Conservation (phyloP, 179 eudicot genomes). For the Beta macrorhiza region DNA sequence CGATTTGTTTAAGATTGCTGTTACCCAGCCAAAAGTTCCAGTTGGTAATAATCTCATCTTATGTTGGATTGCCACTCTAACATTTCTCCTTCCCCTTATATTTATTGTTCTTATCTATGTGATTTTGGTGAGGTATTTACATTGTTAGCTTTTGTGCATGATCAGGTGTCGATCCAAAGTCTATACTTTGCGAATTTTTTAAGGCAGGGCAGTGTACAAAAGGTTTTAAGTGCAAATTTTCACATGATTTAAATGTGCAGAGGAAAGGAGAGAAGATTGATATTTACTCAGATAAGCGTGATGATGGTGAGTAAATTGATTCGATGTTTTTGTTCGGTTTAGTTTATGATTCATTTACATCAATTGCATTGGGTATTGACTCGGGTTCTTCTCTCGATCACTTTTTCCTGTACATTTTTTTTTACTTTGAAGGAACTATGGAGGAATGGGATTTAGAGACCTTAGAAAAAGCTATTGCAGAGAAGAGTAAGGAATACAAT, state of each 20-base stretch:
- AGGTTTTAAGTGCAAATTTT: conserved; percentile 96
- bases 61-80: neutral
- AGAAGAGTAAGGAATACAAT: conserved; percentile 85
- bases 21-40: conserved; percentile 95
- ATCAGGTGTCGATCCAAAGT: conserved; percentile 98
- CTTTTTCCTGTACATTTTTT: neutral
- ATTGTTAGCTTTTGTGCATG: conserved; percentile 29
- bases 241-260: conserved; percentile 91
- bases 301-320: conserved; percentile 45
- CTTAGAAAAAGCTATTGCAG: conserved; percentile 80
- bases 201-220: conserved; percentile 96
- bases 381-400: neutral
- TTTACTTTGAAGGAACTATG: conserved; percentile 58
- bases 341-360: neutral
- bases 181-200: conserved; percentile 84
- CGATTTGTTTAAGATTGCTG: conserved; percentile 89
- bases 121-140: conserved; percentile 17
- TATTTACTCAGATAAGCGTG: conserved; percentile 85
- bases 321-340: conserved; percentile 1
- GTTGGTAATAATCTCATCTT: conserved; percentile 45
- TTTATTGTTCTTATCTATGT: neutral
- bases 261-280: conserved; percentile 99
- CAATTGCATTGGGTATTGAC: neutral
- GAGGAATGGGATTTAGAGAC: conserved; percentile 97
- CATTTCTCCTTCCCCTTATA: neutral